Evolutionary conservation across 1,284 basidiomycete species (phyloP), one percentile per base, ranked within the genome.

Genomic region (Cutaneotrichosporon daszewskae): DNA sequence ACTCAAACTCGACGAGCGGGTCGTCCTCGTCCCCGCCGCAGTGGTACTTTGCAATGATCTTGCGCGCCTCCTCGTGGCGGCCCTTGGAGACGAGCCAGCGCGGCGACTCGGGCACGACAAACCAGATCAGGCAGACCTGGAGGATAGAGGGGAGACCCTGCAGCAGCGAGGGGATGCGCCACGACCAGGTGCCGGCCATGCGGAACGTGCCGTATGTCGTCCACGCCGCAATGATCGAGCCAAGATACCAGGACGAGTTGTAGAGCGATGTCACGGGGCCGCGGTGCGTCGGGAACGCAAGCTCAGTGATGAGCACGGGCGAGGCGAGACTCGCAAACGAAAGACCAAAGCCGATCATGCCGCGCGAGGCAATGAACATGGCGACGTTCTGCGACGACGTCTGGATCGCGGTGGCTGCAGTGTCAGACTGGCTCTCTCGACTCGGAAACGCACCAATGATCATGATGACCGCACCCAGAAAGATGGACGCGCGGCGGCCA

Each of bases 1-100:
- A 51, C 49, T 72, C 69, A 45, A 57, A 66, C 9, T 51, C 47
- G n/a, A 70, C 58, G 22, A 72, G 53, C 2, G 62, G 60, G 51
- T 71, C 66, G 18, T 58, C 24, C 14, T 18, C 7, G 47, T 60
- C 43, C 6, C 53, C 55, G 23, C 45, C 45, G 40, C 55, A 60
- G 52, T 95, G 91, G 62, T 88, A 91, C 67, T 90, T 89, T 27
- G 87, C 84, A 22, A 96, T 76, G 74, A 96, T 92, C 1, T 89
- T 89, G 26, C 92, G 23, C 4, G 52, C 52, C 31, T 40, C 14
- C 16, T 46, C 41, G 18, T 48, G 47, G 37, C 47, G 37, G 14
- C 52, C 49, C 28, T 55, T 45, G 29, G 61, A 43, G 9, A 59
- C 35, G 29, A 53, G 45, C 51, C 51, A 53, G 16, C 51, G 47